Conservation (phyloP, 768 basidiomycete genomes). For the Leccinum boreale region DNA sequence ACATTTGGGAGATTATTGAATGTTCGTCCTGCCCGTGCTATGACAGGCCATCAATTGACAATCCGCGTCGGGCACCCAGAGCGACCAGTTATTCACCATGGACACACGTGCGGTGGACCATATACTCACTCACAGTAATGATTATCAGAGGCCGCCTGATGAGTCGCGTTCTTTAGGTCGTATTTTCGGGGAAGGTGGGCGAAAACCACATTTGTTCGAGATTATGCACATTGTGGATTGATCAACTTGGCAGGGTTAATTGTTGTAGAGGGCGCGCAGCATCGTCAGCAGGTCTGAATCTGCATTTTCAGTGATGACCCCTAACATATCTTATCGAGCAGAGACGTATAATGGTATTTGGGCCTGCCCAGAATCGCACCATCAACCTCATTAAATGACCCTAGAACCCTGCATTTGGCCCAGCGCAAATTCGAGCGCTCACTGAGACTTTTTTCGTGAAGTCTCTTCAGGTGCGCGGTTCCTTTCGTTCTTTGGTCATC, state of each 20-base stretch:
- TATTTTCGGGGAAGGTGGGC: constrained; percentile 40
- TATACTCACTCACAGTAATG: constrained; percentile 52
- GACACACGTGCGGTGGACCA: constrained; percentile 65
- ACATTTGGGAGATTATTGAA: constrained; percentile 43
- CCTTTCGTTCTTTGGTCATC: not conserved
- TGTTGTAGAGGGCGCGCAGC: constrained; percentile 38
- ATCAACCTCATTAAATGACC: not conserved
- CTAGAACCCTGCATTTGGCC: constrained; percentile 67
- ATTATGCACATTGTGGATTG: not conserved
- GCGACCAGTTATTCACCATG: constrained; percentile 46
- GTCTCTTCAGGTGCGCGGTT: constrained; percentile 22
- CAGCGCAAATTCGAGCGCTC: constrained; percentile 53
- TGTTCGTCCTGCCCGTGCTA: constrained; percentile 28
- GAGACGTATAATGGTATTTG: constrained; percentile 31
- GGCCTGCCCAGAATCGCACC: not conserved
- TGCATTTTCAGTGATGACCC: not conserved
- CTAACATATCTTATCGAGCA: not conserved
- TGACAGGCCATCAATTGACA: not conserved
- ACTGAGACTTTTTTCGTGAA: constrained; percentile 58
- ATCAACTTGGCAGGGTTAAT: constrained; percentile 43
- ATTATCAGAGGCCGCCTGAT: constrained; percentile 54
- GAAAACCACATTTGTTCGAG: not conserved
- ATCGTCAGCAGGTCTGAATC: constrained; percentile 37
- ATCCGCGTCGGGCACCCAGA: constrained; percentile 14
- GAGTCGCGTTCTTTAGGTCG: constrained; percentile 35